phyloP scores from a whole-genome alignment of 2,329 filamentous ascomycete species.

The Fusarium longipes region DNA sequence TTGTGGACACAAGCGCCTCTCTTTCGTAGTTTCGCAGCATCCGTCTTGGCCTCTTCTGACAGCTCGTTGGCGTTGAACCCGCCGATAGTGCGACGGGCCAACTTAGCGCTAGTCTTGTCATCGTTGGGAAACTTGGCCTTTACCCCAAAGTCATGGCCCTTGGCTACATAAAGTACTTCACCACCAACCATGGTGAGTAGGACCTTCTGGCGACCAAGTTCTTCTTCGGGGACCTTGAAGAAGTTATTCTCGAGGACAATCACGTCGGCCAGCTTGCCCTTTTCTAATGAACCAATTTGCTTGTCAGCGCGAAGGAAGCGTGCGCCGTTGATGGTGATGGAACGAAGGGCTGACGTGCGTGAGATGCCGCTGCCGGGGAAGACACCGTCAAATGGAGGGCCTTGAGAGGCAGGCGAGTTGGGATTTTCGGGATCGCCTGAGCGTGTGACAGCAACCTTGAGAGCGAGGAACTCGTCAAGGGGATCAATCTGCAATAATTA shows the following conservation, averaged over 20 bases:
- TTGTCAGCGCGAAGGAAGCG: constrained; percentile 43
- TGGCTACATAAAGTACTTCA: constrained; percentile 43
- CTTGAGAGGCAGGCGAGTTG: constrained; percentile 41
- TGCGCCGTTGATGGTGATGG: constrained; percentile 42
- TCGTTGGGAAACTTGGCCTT: constrained; percentile 44
- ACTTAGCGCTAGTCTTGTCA: constrained; percentile 19
- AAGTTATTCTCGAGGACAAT: constrained; percentile 44
- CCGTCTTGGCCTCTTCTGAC: constrained; percentile 15
- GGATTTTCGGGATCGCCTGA: constrained; percentile 43
- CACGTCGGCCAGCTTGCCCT: constrained; percentile 45
- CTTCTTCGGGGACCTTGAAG: constrained; percentile 41
- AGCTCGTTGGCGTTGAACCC: constrained; percentile 31
- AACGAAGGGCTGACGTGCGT: constrained; percentile 34
- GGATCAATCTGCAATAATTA: constrained; percentile 42
- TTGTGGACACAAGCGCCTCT: constrained; percentile 35
- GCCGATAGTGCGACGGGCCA: constrained; percentile 36
- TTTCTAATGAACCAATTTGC: constrained; percentile 43
- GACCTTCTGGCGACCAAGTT: constrained; percentile 41
- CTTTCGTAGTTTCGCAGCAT: constrained; percentile 33
- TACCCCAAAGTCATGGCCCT: constrained; percentile 40
- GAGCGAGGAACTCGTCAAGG: constrained; percentile 45
- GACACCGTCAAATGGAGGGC: constrained; percentile 32
- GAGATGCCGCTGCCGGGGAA: constrained; percentile 42
- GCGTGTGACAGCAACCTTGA: constrained; percentile 45
- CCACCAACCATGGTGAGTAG: constrained; percentile 46